Evolutionary conservation across 768 basidiomycete genomes (phyloP).

Genomic region (Hypsizygus marmoreus): DNA sequence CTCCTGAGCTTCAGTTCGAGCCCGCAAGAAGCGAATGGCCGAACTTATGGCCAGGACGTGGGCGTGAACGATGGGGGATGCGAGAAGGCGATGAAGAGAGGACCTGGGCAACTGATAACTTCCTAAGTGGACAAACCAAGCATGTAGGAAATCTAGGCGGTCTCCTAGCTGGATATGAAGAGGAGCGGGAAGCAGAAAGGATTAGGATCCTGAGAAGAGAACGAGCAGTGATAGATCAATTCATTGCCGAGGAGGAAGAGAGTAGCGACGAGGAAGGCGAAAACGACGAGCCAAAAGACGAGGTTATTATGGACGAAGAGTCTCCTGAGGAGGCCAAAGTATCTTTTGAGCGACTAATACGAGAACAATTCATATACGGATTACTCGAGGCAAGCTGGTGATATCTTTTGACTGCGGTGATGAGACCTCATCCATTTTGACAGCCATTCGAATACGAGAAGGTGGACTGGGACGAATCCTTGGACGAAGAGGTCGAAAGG

Average conservation of each 20-base stretch:
- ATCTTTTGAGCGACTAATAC: constrained; percentile 61
- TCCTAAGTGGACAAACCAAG: constrained; percentile 56
- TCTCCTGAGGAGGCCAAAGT: constrained; percentile 50
- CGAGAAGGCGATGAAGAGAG: constrained; percentile 67
- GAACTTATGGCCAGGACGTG: constrained; percentile 63
- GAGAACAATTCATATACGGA: constrained; percentile 76
- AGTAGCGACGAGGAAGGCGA: constrained; percentile 52
- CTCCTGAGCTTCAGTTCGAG: constrained; percentile 55
- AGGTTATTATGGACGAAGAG: constrained; percentile 36
- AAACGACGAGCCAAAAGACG: constrained; percentile 19
- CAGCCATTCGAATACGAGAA: constrained; percentile 71
- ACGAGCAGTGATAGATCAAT: constrained; percentile 40
- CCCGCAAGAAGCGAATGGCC: constrained; percentile 65
- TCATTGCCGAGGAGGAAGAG: constrained; percentile 72
- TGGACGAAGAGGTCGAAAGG: constrained; percentile 60
- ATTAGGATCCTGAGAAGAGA: constrained; percentile 48
- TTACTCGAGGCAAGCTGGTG: constrained; percentile 59
- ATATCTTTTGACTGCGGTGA: background rate
- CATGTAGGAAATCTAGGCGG: constrained; percentile 71
- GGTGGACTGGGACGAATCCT: constrained; percentile 75
- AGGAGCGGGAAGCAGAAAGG: constrained; percentile 72
- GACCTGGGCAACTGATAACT: constrained; percentile 64
- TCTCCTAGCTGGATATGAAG: constrained; percentile 73
- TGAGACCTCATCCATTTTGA: constrained; percentile 5
- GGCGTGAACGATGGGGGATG: constrained; percentile 46